Base-by-base conservation (phyloP, 1,284 basidiomycete species). In the Ustilago sp. region DNA sequence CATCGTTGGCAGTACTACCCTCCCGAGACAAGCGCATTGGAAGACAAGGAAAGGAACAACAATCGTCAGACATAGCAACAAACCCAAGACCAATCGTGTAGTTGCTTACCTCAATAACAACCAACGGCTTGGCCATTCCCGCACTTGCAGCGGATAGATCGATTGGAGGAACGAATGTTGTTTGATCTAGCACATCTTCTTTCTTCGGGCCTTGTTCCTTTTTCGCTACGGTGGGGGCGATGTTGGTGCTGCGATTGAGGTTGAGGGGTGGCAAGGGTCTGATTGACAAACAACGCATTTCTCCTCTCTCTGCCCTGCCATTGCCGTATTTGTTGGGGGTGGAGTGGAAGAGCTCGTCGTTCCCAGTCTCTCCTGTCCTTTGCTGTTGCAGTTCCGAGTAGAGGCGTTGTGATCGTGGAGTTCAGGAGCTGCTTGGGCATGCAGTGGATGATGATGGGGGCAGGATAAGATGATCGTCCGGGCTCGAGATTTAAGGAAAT, bases 1-100 rank as follows among this genome's bases (percentile, higher is more conserved):
- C 73, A 75, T 39, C 68, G 32, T 39, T 67, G 64, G 50, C 73
- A 75, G 55, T 75, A 75, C 73, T 75, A 36, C 23, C 23, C 23
- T 58, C 19, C 19, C 1, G 45, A 48, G 47, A 39, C 28, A 17
- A 34, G 11, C 6, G 48, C 4, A 31, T 23, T 36, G 31, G 5
- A 53, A 38, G 8, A 45, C 3, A 15, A 19, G 13, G 2, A 8
- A 28, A 50, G 17, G 34, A 45, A 12, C 3, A 19, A n/a, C 23
- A 59, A 15, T 19, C n/a, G 23, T 17, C n/a, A n/a, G n/a, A n/a
- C n/a, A n/a, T n/a, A n/a, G n/a, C n/a, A n/a, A n/a, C n/a, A n/a
- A n/a, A n/a, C 23, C 23, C 23, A 28, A 28, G 39, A 17, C 13
- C 6, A 12, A 12, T 12, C 2, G n/a, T 19, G 23, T 38, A 13